Conservation (phyloP, 495 filamentous ascomycete genomes). For the Aspergillus biplanus region DNA sequence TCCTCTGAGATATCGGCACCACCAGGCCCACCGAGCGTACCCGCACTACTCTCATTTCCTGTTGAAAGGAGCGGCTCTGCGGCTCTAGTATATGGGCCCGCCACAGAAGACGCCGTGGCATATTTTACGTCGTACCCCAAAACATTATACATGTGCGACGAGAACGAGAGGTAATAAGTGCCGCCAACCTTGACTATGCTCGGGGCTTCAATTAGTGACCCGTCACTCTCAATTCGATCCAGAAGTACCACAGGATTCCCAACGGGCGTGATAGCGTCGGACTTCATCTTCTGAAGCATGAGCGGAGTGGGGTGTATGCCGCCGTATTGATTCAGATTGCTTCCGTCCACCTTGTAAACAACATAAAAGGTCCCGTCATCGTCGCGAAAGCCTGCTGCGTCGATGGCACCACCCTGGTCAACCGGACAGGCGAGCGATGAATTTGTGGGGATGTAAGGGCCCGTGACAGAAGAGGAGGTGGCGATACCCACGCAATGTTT, state of each 20-base stretch:
- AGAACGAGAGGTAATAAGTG: conserved; percentile 65
- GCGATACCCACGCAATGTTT: conserved; percentile 63
- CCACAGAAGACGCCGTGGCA: conserved; percentile 49
- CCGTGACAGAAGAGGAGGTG: conserved; percentile 39
- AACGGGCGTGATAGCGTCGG: conserved; percentile 54
- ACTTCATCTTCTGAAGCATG: conserved; percentile 57
- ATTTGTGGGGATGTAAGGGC: conserved; percentile 55
- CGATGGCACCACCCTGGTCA: conserved; percentile 60
- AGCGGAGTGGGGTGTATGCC: conserved; percentile 60
- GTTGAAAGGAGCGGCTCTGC: conserved; percentile 16
- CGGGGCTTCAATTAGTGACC: conserved; percentile 66
- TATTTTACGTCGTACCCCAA: conserved; percentile 58
- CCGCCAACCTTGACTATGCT: conserved; percentile 48
- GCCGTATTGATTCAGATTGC: conserved; percentile 54
- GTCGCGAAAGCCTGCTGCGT: conserved; percentile 58
- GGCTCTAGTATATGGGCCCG: conserved; percentile 52
- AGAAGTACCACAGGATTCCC: conserved; percentile 58
- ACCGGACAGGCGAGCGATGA: conserved; percentile 55
- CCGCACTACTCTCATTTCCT: conserved; percentile 16
- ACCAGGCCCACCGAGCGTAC: conserved; percentile 11
- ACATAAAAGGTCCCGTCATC: conserved; percentile 57
- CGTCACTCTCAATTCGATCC: conserved; percentile 57
- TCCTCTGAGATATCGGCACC: conserved; percentile 20
- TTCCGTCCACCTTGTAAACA: conserved; percentile 67
- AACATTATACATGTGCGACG: conserved; percentile 58